Conservation (phyloP, 139 green algal species). For the Micractinium conductrix region DNA sequence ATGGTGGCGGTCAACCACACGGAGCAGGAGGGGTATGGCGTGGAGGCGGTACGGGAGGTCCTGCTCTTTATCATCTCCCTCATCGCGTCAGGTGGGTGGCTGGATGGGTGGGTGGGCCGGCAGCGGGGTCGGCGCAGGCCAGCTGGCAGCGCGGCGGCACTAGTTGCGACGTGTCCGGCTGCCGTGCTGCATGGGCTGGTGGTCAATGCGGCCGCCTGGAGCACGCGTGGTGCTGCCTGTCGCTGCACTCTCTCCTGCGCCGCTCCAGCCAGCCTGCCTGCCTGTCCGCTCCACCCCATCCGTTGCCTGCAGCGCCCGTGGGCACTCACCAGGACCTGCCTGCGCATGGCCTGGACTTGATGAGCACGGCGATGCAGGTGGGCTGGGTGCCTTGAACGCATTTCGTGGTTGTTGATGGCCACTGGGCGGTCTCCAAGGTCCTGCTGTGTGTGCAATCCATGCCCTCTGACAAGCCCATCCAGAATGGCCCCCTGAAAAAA, state of each 20-base stretch:
- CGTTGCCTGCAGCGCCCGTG: background rate
- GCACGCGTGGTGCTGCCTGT: background rate
- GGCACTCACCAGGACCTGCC: constrained; percentile 51
- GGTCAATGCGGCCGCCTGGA: no score
- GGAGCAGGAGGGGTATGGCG: constrained; percentile 40
- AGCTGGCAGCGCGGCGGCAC: no score
- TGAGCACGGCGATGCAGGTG: constrained; percentile 71
- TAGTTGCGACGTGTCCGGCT: no score
- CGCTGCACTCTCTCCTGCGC: background rate
- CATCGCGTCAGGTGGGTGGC: constrained; percentile 21
- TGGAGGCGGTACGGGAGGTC: constrained; percentile 50
- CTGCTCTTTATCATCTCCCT: constrained; percentile 59
- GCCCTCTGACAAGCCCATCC: no score
- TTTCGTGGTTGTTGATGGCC: no score
- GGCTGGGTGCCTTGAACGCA: constrained; percentile 27
- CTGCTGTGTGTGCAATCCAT: no score
- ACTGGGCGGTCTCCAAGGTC: no score
- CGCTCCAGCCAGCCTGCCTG: background rate
- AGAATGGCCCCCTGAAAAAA: no score
- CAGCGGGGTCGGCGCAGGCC: no score
- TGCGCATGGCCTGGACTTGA: constrained; percentile 82
- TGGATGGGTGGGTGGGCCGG: background rate
- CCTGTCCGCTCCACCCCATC: no score
- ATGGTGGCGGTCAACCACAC: background rate
- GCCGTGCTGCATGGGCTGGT: no score